These are phyloP conservation scores for Lasiosphaeris hirsuta DNA, from an alignment of 495 filamentous ascomycete genomes.

Conservation along the genomic window DNA sequence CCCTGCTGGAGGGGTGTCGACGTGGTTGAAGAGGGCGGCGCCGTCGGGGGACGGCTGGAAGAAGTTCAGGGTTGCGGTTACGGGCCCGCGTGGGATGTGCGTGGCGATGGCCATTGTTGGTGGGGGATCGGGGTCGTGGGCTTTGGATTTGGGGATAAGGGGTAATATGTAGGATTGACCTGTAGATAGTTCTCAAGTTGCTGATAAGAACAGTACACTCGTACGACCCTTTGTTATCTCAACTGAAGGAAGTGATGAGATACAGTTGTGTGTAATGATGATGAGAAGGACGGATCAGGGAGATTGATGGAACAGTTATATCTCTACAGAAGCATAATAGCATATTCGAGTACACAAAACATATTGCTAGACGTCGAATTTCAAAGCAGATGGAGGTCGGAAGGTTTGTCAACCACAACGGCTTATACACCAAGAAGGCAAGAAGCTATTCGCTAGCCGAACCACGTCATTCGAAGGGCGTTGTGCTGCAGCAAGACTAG, in stretches of 20 bases:
- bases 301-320: no score
- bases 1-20: conserved; percentile 60
- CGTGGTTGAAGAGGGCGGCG: conserved; percentile 64
- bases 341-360: no score
- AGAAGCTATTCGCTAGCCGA: conserved; percentile 8
- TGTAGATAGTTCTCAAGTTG: not conserved
- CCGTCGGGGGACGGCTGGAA: conserved; percentile 62
- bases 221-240: no score
- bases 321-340: no score
- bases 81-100: conserved; percentile 62
- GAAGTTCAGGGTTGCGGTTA: conserved; percentile 65
- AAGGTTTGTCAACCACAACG: conserved; percentile 1
- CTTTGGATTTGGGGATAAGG: not conserved
- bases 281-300: no score
- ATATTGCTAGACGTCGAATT: not conserved
- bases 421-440: not conserved
- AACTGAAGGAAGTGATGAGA: no score
- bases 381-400: conserved; percentile 1
- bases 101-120: conserved; percentile 31
- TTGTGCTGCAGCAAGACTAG: not conserved
- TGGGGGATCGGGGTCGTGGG: no score
- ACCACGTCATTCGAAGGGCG: conserved; percentile 16
- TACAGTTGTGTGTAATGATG: no score
- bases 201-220: no score
- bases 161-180: not conserved